phyloP scores from a whole-genome alignment of 305 asterid species.

The Rubia tinctorum region DNA sequence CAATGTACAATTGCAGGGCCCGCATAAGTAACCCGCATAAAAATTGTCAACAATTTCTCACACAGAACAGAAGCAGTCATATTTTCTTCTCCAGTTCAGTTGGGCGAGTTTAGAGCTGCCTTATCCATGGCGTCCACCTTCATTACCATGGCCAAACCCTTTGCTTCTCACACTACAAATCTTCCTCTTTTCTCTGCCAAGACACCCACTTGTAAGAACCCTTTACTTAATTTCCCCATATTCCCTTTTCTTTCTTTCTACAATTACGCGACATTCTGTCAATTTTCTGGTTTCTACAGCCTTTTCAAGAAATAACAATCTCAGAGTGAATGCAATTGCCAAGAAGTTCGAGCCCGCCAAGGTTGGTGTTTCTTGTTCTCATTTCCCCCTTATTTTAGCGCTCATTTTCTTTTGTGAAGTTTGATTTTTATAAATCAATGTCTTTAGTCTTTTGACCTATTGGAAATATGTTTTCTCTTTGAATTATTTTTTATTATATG shows the following conservation, averaged over 20 bases:
- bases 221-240: background rate
- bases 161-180: constrained; percentile 29
- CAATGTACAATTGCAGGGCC: too few species aligned
- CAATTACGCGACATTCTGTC: background rate
- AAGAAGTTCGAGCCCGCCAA: constrained; percentile 66
- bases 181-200: constrained; percentile 34
- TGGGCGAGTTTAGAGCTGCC: constrained; percentile 12
- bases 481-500: background rate
- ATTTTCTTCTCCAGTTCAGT: background rate
- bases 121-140: constrained; percentile 79
- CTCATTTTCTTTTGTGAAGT: background rate
- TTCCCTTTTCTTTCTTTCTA: background rate
- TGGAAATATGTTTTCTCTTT: constrained; percentile 10
- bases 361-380: constrained; percentile 29
- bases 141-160: constrained; percentile 47
- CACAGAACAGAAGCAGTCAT: background rate
- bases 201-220: constrained; percentile 29
- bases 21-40: background rate
- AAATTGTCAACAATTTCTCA: background rate
- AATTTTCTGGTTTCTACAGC: constrained; percentile 28
- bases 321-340: constrained; percentile 62
- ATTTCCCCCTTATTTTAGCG: background rate
- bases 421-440: background rate
- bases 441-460: background rate
- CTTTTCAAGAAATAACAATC: constrained; percentile 28